These are phyloP conservation scores for Rhododendron kiyosumense DNA, from an alignment of 148 eudicot species.

Conservation along the genomic window DNA sequence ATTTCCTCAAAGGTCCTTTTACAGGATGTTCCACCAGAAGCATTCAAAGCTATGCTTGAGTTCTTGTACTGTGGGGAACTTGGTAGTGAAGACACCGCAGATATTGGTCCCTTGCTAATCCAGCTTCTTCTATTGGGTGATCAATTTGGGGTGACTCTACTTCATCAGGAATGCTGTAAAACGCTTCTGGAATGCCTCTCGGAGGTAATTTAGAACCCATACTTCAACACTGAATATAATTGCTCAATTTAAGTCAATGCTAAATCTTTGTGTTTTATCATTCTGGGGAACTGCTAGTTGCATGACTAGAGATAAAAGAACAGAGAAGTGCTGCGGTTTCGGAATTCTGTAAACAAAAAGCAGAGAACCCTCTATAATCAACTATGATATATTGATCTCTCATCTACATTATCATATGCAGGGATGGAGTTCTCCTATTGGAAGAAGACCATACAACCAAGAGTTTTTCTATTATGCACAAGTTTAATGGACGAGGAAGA, in stretches of 20 bases:
- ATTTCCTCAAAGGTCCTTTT: constrained; percentile 49
- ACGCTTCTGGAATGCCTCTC: constrained; percentile 65
- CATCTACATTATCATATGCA: constrained; percentile 83
- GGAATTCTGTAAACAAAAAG: constrained; percentile 46
- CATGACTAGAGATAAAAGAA: constrained; percentile 34
- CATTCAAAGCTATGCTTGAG: constrained; percentile 59
- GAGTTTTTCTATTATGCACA: constrained; percentile 75
- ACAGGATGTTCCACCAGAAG: constrained; percentile 68
- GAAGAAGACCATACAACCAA: constrained; percentile 76
- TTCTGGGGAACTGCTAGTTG: constrained; percentile 16
- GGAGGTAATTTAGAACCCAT: constrained; percentile 59
- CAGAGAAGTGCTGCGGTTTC: constrained; percentile 53
- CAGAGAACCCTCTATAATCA: constrained; percentile 34
- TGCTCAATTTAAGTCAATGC: neutral
- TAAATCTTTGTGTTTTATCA: constrained; percentile 9
- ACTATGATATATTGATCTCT: constrained; percentile 62
- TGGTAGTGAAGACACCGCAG: constrained; percentile 30
- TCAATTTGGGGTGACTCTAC: constrained; percentile 66
- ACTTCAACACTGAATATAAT: neutral
- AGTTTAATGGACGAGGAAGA: constrained; percentile 84
- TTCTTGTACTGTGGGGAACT: constrained; percentile 79
- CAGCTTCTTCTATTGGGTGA: constrained; percentile 85
- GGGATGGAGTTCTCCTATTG: constrained; percentile 83
- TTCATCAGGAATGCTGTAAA: constrained; percentile 95
- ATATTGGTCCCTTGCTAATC: constrained; percentile 54